These are phyloP conservation scores for Cystoderma amianthinum DNA, from an alignment of 768 basidiomycete genomes.

Conservation along the genomic window DNA sequence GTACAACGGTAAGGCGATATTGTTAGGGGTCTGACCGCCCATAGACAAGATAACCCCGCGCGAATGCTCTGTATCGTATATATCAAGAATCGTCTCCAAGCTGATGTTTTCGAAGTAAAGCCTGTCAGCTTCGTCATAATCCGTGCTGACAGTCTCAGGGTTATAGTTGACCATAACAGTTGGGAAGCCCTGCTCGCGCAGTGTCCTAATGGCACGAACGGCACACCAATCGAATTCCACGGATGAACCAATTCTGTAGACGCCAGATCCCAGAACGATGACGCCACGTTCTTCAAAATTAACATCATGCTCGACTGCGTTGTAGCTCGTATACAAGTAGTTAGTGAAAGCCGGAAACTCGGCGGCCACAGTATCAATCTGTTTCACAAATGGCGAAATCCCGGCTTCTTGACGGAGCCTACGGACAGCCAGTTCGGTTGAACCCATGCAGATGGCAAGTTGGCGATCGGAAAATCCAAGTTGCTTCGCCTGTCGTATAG, in stretches of 20 bases:
- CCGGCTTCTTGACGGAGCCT: constrained; percentile 78
- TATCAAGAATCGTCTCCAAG: constrained; percentile 92
- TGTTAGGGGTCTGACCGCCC: constrained; percentile 99
- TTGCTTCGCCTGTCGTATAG: constrained; percentile 83
- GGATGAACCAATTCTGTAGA: constrained; percentile 97
- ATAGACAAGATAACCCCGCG: constrained; percentile 93
- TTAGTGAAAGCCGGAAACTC: constrained; percentile 99
- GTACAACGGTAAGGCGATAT: constrained; percentile 92
- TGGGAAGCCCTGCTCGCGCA: constrained; percentile 89
- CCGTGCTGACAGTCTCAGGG: constrained; percentile 97
- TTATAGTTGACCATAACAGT: constrained; percentile 99
- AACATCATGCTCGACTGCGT: constrained; percentile 91
- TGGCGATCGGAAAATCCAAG: constrained; percentile 95
- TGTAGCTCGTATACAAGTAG: constrained; percentile 98
- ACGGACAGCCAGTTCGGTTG: constrained; percentile 91
- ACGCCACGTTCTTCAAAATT: constrained; percentile 87
- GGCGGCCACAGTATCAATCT: constrained; percentile 98
- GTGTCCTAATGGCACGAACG: constrained; percentile 91
- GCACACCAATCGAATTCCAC: constrained; percentile 99
- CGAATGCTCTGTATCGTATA: constrained; percentile 87
- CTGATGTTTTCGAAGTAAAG: constrained; percentile 99
- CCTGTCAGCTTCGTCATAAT: constrained; percentile 97
- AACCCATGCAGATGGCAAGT: constrained; percentile 74
- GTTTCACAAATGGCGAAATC: constrained; percentile 91
- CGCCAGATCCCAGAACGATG: constrained; percentile 96